Percentiles rank a stretch among this genome's conserved stretches.
Conservation (phyloP, 2,329 filamentous ascomycete genomes). For the Cytospora piceicola region DNA sequence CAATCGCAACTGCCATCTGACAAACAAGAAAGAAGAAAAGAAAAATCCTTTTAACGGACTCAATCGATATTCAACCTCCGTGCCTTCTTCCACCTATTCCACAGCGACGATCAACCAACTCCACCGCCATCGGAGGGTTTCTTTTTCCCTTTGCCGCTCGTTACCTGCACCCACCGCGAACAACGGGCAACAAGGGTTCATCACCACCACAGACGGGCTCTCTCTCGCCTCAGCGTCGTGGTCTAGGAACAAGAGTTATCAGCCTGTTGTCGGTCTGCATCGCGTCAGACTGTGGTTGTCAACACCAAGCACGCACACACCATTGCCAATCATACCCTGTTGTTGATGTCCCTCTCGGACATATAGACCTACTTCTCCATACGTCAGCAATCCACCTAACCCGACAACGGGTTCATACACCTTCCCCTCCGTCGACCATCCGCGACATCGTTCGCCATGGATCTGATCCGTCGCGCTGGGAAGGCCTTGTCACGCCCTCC, state of each 20-base stretch:
- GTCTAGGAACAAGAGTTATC: background rate
- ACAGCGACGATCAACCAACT: conserved; percentile 2
- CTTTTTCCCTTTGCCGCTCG: conserved; percentile 37
- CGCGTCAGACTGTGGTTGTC: conserved; percentile 1
- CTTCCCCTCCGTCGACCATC: conserved; percentile 4
- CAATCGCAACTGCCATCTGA: background rate
- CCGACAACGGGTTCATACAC: background rate
- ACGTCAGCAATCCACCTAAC: background rate
- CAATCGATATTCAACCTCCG: no score
- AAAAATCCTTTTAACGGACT: background rate
- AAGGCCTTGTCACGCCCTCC: conserved; percentile 50
- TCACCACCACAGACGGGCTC: background rate
- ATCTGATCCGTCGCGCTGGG: conserved; percentile 61
- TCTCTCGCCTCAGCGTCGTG: background rate
- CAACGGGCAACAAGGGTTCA: background rate
- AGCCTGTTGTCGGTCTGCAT: background rate
- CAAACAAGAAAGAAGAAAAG: background rate
- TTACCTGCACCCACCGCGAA: conserved; percentile 32
- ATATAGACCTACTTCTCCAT: conserved; percentile 24
- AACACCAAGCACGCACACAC: background rate
- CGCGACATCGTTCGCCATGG: conserved; percentile 47
- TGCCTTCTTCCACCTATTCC: background rate
- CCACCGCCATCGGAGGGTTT: conserved; percentile 9
- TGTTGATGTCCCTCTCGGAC: background rate
- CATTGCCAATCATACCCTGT: background rate